phyloP scores from a whole-genome alignment of 495 filamentous ascomycete genomes.

The Podospora appendiculata region DNA sequence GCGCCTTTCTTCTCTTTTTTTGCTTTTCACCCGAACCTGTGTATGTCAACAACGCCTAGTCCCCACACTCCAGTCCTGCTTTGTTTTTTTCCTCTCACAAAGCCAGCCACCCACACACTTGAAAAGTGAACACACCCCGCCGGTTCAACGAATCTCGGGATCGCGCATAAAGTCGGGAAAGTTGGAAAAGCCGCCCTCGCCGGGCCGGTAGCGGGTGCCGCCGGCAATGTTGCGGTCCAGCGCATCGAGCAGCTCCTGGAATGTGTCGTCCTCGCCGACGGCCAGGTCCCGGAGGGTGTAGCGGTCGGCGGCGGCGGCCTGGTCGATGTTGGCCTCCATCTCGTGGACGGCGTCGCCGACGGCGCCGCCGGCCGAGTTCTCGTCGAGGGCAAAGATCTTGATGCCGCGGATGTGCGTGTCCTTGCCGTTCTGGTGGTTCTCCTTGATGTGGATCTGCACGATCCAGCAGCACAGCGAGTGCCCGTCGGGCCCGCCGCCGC shows the following conservation, averaged over 20 bases:
- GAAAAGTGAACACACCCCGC: too few species aligned
- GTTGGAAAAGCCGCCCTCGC: constrained; percentile 22
- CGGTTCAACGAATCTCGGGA: constrained; percentile 32
- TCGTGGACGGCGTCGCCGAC: constrained; percentile 1
- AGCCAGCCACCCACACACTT: too few species aligned
- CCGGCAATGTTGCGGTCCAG: constrained; percentile 5
- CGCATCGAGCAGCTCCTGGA: constrained; percentile 19
- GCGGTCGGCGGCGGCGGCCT: constrained; percentile 7
- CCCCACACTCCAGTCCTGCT: too few species aligned
- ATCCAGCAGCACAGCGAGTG: constrained; percentile 77
- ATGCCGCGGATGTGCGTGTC: constrained; percentile 93
- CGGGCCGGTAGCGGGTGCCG: constrained; percentile 4
- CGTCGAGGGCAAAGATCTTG: constrained; percentile 80
- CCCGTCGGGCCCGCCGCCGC: constrained; percentile 51
- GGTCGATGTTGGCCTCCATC: constrained; percentile 14
- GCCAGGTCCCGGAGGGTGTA: constrained; percentile 7
- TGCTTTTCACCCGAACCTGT: background rate
- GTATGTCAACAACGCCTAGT: background rate
- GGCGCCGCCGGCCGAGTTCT: constrained; percentile 18
- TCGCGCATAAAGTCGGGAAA: constrained; percentile 38
- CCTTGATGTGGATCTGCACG: constrained; percentile 76
- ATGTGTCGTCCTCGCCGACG: constrained; percentile 23
- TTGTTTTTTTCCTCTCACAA: too few species aligned
- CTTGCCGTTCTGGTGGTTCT: constrained; percentile 99
- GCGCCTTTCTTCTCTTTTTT: background rate